Percentiles rank a stretch among this genome's conserved stretches.
These are phyloP conservation scores for Heteromeles arbutifolia DNA, from an alignment of 306 rosid species.

Conservation along the genomic window DNA sequence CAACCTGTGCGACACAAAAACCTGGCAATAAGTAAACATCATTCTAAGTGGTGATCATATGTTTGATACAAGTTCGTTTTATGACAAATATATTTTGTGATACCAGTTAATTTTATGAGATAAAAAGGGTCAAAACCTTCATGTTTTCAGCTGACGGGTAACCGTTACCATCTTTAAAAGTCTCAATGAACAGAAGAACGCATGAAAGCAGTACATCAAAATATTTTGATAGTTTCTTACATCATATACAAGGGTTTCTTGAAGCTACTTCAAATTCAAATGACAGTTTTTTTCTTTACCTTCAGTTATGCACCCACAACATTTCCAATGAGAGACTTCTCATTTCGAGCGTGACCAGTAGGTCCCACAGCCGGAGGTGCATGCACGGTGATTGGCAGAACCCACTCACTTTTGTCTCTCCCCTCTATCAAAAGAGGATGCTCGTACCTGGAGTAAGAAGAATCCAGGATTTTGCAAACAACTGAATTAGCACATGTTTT, in stretches of 20 bases:
- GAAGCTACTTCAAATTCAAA: background rate
- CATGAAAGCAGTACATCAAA: too few relatives aligned
- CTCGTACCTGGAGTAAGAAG: slow-evolving; percentile 52
- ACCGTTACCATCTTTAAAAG: background rate
- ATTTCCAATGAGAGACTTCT: slow-evolving; percentile 69
- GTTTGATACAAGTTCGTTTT: background rate
- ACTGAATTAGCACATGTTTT: background rate
- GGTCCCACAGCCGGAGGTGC: slow-evolving; percentile 64
- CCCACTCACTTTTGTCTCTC: slow-evolving; percentile 90
- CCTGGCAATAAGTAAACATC: background rate
- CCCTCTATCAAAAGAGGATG: slow-evolving; percentile 90
- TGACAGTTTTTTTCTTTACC: slow-evolving; percentile 15
- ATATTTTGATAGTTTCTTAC: background rate
- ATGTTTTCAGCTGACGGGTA: background rate
- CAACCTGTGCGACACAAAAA: background rate
- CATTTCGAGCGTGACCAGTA: slow-evolving; percentile 49
- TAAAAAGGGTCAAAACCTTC: background rate
- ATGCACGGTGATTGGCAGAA: slow-evolving; percentile 89
- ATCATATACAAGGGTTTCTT: background rate
- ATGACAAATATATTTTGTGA: background rate
- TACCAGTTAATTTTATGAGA: background rate
- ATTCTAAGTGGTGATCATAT: background rate
- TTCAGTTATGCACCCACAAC: slow-evolving; percentile 54
- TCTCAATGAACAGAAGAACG: background rate
- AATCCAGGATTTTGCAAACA: background rate